These are phyloP conservation scores for Nicotiana tabacum DNA, from an alignment of 257 asterid species.

Conservation along the genomic window DNA sequence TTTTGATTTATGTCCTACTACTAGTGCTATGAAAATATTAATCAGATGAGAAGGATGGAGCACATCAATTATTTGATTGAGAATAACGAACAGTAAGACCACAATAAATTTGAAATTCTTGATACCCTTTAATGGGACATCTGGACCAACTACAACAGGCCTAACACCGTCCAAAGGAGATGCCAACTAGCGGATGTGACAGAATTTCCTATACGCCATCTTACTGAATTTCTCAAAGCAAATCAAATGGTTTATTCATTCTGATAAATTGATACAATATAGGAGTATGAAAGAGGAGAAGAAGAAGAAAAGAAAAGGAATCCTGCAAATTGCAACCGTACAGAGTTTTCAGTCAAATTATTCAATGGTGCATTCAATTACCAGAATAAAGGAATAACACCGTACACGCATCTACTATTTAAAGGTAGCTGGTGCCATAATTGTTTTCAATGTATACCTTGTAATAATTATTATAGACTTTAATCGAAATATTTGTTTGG, in stretches of 20 bases:
- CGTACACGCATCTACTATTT: no score
- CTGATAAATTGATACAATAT: background rate
- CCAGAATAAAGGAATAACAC: background rate
- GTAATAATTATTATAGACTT: no score
- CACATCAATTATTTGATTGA: background rate
- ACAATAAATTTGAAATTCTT: background rate
- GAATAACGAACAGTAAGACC: background rate
- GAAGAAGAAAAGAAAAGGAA: background rate
- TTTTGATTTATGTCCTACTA: background rate
- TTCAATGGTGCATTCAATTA: background rate
- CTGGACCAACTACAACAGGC: background rate
- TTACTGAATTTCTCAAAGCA: background rate
- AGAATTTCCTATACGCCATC: background rate
- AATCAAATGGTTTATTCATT: background rate
- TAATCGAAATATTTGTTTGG: no score
- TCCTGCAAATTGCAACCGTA: background rate
- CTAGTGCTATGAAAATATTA: background rate
- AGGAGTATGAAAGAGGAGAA: no score
- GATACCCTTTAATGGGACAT: background rate
- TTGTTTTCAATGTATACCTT: no score
- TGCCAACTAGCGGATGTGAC: background rate
- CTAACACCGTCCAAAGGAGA: background rate
- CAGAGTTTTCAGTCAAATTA: background rate
- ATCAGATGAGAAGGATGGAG: background rate
- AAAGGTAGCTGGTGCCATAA: no score